Evolutionary conservation across 768 basidiomycete species (phyloP).

Genomic region (Gelatoporia subvermispora): DNA sequence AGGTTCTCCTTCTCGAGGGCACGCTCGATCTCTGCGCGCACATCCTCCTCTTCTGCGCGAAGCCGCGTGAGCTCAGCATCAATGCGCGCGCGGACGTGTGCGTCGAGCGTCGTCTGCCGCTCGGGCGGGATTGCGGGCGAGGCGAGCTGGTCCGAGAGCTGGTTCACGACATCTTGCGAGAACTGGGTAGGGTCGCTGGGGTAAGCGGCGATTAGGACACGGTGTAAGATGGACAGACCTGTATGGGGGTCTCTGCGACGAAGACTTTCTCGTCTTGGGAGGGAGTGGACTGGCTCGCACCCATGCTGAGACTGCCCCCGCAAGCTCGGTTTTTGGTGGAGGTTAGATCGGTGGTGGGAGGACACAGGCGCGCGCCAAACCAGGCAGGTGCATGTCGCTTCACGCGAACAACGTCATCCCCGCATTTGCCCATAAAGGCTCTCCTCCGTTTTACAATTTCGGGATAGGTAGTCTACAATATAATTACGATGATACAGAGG

Average conservation of each 20-base stretch:
- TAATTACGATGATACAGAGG: conserved; percentile 8
- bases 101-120: conserved; percentile 71
- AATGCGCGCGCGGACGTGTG: conserved; percentile 68
- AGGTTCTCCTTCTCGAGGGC: conserved; percentile 87
- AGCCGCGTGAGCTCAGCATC: conserved; percentile 61
- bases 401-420: no score
- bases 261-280: conserved; percentile 52
- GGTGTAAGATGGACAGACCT: conserved; percentile 20
- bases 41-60: conserved; percentile 62
- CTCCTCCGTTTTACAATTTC: no score
- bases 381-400: not conserved
- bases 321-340: not conserved
- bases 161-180: conserved; percentile 77
- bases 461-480: no score
- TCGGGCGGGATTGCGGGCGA: conserved; percentile 57
- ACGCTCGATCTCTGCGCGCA: conserved; percentile 67
- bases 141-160: conserved; percentile 61
- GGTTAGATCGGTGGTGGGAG: not conserved
- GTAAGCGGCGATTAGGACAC: not conserved
- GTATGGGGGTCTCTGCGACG: conserved; percentile 34
- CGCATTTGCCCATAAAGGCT: no score
- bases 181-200: conserved; percentile 51
- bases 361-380: not conserved
- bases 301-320: conserved; percentile 38
- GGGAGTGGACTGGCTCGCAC: conserved; percentile 62